Base-by-base conservation (phyloP, 768 basidiomycete species). In the Auriscalpium microsporum region DNA sequence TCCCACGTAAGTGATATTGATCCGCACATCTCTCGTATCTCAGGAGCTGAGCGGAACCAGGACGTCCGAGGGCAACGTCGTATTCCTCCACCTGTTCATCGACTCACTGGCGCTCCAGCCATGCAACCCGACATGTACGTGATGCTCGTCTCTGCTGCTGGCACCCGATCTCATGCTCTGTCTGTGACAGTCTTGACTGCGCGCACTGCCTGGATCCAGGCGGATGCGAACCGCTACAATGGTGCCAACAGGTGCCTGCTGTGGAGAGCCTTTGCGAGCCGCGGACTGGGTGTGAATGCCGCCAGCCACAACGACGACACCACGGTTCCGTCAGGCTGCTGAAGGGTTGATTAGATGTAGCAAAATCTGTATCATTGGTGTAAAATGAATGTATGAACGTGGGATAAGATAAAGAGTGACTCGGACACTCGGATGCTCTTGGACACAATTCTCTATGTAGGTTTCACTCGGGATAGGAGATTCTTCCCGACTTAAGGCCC, bases 21-120 rank as follows among this genome's bases (percentile, higher is more conserved):
- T 14, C 44, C 23, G 4, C 33, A 35, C 14, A 1, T 7, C 19
- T 4, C 28, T 13, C 33, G 33, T 58, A 45, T 6, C 17, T 34
- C 8, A 13, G 33, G 33, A 44, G 46, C 48, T 19, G 17, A 5
- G 8, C 23, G n/a, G 19, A 33, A 59, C 66, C 10, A 68, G 69
- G 14, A 58, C 61, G 0, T 28, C 23, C 23, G 72, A 69, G 52
- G 81, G 81, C n/a, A 80, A 81, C 61, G 67, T 76, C 28, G 72
- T 80, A 8, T 81, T 70, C 69, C 68, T 80, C 56, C 76, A 76
- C 56, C 71, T 79, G 21, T 75, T 81, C 65, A 70, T 81, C 48
- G 77, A 77, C 61, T 69, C 76, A 0, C 71, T 81, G n/a, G 62
- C 73, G 13, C 62, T 80, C 23, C 76, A 79, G 62, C 71, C 72